Percentiles rank a stretch among this genome's conserved stretches.
Conservation (phyloP, 2,329 filamentous ascomycete genomes). For the Neoarthrinium moseri region DNA sequence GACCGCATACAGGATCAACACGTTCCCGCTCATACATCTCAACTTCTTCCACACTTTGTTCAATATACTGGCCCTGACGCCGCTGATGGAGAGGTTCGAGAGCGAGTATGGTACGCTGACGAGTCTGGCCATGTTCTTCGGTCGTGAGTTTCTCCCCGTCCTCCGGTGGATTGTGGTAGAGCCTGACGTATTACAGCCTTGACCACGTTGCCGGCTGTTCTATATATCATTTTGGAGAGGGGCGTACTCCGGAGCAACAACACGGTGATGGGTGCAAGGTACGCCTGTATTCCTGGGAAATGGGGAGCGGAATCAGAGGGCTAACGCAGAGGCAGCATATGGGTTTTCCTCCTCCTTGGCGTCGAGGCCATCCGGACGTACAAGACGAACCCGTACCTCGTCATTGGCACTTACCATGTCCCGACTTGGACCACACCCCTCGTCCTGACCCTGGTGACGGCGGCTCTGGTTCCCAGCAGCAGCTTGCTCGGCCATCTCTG, state of each 20-base stretch:
- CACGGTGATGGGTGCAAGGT: constrained; percentile 81
- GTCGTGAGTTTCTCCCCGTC: constrained; percentile 62
- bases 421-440: constrained; percentile 92
- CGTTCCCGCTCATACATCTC: constrained; percentile 83
- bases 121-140: constrained; percentile 83
- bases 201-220: constrained; percentile 75
- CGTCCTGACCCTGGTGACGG: constrained; percentile 70
- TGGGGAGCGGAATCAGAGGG: not conserved
- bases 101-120: constrained; percentile 87
- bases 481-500: constrained; percentile 86
- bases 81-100: constrained; percentile 93
- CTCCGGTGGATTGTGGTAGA: not conserved
- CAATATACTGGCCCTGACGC: constrained; percentile 77
- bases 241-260: constrained; percentile 70
- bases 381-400: constrained; percentile 75
- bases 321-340: constrained; percentile 58
- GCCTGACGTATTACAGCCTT: constrained; percentile 51
- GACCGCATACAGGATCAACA: constrained; percentile 86
- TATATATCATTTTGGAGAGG: constrained; percentile 80
- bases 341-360: constrained; percentile 86
- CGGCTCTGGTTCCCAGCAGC: constrained; percentile 75
- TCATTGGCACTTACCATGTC: constrained; percentile 62
- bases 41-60: constrained; percentile 78
- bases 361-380: constrained; percentile 86
- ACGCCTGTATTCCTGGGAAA: constrained; percentile 27